Evolutionary conservation across 371 early-diverging fungal species (phyloP).

Genomic region (Mucor sp.): DNA sequence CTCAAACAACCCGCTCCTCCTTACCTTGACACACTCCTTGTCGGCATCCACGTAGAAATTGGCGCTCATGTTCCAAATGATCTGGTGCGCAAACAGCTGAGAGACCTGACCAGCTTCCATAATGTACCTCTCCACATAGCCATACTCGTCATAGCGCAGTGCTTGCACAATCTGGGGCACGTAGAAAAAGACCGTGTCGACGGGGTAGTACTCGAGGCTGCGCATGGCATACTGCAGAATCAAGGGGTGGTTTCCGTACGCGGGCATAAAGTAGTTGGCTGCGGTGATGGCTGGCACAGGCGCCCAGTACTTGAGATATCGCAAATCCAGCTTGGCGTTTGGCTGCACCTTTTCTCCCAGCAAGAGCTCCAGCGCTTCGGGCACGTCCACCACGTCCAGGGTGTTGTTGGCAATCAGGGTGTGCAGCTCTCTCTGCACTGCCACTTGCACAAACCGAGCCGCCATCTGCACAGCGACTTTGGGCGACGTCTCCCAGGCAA

Average conservation of each 20-base stretch:
- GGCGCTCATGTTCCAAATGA: conserved; percentile 99
- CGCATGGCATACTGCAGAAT: conserved; percentile 94
- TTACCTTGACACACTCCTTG: conserved; percentile 65
- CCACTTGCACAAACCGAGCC: conserved; percentile 67
- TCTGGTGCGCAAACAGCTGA: conserved; percentile 98
- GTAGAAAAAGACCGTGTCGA: conserved; percentile 96
- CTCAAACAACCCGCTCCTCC: too few species aligned
- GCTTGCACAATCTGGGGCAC: conserved; percentile 99
- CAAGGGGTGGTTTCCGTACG: conserved; percentile 77
- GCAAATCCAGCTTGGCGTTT: conserved; percentile 44
- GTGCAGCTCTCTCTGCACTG: conserved; percentile 71
- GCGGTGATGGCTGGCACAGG: conserved; percentile 94
- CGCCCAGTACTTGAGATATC: conserved; percentile 87
- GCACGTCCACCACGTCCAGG: conserved; percentile 67
- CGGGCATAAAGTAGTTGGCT: conserved; percentile 73
- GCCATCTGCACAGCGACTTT: conserved; percentile 78
- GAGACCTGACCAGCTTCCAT: conserved; percentile 90
- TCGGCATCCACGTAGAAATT: conserved; percentile 89
- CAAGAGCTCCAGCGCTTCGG: conserved; percentile 75
- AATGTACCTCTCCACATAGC: conserved; percentile 93
- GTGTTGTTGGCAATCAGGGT: conserved; percentile 67
- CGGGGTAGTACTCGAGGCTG: conserved; percentile 84
- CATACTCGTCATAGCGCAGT: conserved; percentile 82
- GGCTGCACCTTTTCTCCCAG: conserved; percentile 56
- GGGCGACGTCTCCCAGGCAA: conserved; percentile 85